These are phyloP conservation scores for Cronartium quercuum DNA, from an alignment of 1,284 basidiomycete species.

Conservation along the genomic window DNA sequence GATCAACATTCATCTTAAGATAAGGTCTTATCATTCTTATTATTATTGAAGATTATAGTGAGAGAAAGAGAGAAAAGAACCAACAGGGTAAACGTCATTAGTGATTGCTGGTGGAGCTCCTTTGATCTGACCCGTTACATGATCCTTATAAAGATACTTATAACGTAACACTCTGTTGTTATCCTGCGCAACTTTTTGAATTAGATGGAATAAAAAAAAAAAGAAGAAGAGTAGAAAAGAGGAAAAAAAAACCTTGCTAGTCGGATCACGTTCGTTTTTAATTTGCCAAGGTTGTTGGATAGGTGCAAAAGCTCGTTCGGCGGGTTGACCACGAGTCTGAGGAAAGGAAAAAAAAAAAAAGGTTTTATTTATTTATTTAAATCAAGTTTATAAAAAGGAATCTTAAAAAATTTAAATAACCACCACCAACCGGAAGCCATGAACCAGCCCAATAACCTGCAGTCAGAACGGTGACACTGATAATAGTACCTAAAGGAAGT, in stretches of 20 bases:
- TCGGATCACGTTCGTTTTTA: neutral
- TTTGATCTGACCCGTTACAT: neutral
- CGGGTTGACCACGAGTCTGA: neutral
- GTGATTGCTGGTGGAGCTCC: neutral
- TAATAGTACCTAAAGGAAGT: neutral
- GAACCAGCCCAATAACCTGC: conserved; percentile 3
- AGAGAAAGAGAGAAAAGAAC: neutral
- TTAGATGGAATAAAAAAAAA: no score
- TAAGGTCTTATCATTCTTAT: neutral
- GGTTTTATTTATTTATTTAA: neutral
- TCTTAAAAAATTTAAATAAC: neutral
- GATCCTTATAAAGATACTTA: conserved; percentile 5
- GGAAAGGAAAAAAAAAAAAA: neutral
- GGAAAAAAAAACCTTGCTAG: neutral
- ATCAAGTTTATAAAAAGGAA: no score
- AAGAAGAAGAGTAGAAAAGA: no score
- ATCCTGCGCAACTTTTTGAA: no score
- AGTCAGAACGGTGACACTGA: neutral
- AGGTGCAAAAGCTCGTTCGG: conserved; percentile 3
- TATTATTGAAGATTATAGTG: no score
- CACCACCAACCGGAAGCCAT: neutral
- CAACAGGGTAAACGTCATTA: neutral
- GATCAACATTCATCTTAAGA: neutral
- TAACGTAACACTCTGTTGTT: neutral
- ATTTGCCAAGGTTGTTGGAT: neutral